phyloP scores from a whole-genome alignment of 2,329 filamentous ascomycete genomes.

The Sporothrix humicola region DNA sequence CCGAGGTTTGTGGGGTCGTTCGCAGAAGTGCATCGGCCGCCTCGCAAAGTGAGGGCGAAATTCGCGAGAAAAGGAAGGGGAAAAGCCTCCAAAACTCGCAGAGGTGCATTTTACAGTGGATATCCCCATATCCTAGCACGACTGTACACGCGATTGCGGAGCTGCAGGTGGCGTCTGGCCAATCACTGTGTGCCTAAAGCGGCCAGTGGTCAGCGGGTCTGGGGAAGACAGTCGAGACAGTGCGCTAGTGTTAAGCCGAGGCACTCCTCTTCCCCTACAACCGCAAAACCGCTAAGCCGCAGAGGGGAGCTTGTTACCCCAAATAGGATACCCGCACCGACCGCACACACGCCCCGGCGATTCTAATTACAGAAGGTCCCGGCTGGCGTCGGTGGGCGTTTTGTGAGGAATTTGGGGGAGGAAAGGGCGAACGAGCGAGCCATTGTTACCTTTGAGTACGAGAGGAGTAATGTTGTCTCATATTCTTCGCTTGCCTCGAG shows the following conservation, averaged over 20 bases:
- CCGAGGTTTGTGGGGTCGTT: conserved; percentile 20
- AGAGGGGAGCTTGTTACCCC: conserved; percentile 17
- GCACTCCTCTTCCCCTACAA: conserved; percentile 3
- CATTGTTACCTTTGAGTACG: no score
- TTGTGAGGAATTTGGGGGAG: not conserved
- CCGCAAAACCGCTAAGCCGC: not conserved
- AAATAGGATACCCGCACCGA: conserved; percentile 13
- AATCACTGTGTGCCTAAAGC: conserved; percentile 24
- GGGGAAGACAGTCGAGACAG: conserved; percentile 5
- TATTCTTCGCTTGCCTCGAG: conserved; percentile 7
- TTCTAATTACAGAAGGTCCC: conserved; percentile 20
- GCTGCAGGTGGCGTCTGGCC: not conserved
- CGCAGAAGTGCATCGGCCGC: not conserved
- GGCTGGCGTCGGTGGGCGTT: conserved; percentile 18
- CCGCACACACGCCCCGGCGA: conserved; percentile 5
- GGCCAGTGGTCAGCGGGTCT: conserved; percentile 29
- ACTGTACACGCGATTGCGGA: not conserved
- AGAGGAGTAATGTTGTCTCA: not conserved
- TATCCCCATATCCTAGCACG: not conserved
- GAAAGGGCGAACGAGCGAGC: not conserved
- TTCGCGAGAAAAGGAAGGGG: not conserved
- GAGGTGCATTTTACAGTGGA: no score
- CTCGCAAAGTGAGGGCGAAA: not conserved
- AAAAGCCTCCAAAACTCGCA: not conserved
- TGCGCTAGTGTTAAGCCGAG: conserved; percentile 24